A percentile compares a stretch with the other conserved stretches of the same genome.
phyloP scores from a whole-genome alignment of 208 protist species.

The Trypanosoma cruzi region DNA sequence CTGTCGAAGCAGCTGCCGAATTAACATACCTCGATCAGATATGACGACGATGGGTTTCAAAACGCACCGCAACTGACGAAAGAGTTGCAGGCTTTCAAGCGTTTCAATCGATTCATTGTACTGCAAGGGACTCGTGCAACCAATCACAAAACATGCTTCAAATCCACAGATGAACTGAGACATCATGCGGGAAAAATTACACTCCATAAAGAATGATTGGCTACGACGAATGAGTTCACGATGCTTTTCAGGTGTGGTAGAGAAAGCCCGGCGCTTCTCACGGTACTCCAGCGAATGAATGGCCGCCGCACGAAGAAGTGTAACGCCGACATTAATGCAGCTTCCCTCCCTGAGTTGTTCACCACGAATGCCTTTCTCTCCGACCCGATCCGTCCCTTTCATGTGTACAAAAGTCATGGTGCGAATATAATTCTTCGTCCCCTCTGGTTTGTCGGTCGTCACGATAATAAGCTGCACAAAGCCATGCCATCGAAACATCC shows the following conservation, averaged over 20 bases:
- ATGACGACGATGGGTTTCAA: slow-evolving; percentile 63
- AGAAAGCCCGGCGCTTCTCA: slow-evolving; percentile 33
- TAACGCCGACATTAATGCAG: slow-evolving; percentile 85
- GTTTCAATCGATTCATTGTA: slow-evolving; percentile 84
- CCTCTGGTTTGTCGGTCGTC: slow-evolving; percentile 59
- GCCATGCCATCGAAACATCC: slow-evolving; percentile 81
- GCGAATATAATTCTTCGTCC: slow-evolving; percentile 62
- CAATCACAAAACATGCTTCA: slow-evolving; percentile 88
- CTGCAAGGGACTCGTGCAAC: slow-evolving; percentile 71
- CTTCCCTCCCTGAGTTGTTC: slow-evolving; percentile 50
- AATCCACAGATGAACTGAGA: slow-evolving; percentile 84
- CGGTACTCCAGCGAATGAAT: slow-evolving; percentile 90
- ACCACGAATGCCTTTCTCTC: slow-evolving; percentile 60
- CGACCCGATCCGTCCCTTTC: slow-evolving; percentile 84
- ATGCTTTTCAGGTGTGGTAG: slow-evolving; percentile 48
- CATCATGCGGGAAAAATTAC: slow-evolving; percentile 90
- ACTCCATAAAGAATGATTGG: slow-evolving; percentile 93
- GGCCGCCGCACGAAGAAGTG: slow-evolving; percentile 73
- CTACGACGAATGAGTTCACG: slow-evolving; percentile 77
- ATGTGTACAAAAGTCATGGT: slow-evolving; percentile 90
- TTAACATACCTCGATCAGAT: slow-evolving; percentile 75
- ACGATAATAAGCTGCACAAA: slow-evolving; percentile 84
- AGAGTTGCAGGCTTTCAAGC: slow-evolving; percentile 88
- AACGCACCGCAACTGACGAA: slow-evolving; percentile 57
- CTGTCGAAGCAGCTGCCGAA: slow-evolving; percentile 61